Base-by-base conservation (phyloP, 78 protist genomes). In the Thecamonas trahens region DNA sequence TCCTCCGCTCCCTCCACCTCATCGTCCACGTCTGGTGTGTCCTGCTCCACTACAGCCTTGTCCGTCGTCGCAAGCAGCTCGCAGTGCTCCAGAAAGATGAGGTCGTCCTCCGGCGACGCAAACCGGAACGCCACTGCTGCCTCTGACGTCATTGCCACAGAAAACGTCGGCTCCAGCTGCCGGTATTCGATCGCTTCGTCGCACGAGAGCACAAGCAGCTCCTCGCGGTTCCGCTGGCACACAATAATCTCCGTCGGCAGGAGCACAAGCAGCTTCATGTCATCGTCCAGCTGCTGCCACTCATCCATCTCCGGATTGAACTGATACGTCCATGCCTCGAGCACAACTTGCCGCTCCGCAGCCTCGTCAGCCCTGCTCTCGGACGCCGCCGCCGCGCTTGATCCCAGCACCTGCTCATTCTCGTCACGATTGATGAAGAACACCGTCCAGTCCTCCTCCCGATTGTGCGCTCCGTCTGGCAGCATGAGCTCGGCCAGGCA, bases 381-480 rank as follows among this genome's bases (percentile, higher is more conserved):
- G n/a, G n/a, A n/a, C n/a, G n/a, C n/a, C n/a, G n/a, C n/a, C n/a
- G n/a, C n/a, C n/a, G n/a, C n/a, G n/a, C n/a, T n/a, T n/a, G n/a
- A n/a, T n/a, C n/a, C 45, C 45, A 9, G 20, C 45, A 11, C 45
- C 20, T 9, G 45, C 45, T 5, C 45, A 5, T 40, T 5, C 45
- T 40, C 45, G 9, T 5, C 45, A 9, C 45, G 45, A 38, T 84
- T 84, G 28, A 87, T 28, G 29, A 86, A 83, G 62, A 88, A 88
- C 22, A 79, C 79, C 15, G 91, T 88, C 87, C 88, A 88, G 52
- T 88, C 93, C 39, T 77, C 79, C 34, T 76, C 80, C 38, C 89
- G 70, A 5, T 87, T 87, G 61, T 89, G 94, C 26, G 78, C 84
- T 17, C 94, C 94, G 55, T 89, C 94, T 2, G 94, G 94, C 3